Percentiles rank a stretch among this genome's conserved stretches.
Conservation (phyloP, 345 rosid species). For the Arabis alpina region DNA sequence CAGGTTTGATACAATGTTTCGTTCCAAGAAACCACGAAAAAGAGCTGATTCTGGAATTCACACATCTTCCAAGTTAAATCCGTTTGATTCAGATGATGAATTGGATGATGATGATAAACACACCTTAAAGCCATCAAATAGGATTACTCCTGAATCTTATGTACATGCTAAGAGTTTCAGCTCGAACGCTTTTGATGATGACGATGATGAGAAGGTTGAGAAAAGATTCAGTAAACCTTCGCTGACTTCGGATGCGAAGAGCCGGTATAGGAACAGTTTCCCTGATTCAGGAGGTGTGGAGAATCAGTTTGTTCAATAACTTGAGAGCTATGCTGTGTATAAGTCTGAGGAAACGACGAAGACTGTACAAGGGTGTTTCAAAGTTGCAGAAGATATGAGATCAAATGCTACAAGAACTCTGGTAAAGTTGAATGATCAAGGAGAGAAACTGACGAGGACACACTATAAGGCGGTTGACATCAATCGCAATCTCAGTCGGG, state of each 20-base stretch:
- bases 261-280: conserved; percentile 66
- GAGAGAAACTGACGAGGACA: conserved; percentile 75
- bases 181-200: conserved; percentile 56
- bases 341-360: conserved; percentile 89
- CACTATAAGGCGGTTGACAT: conserved; percentile 68
- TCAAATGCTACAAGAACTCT: conserved; percentile 75
- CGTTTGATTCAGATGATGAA: conserved; percentile 81
- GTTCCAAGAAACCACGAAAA: conserved; percentile 60
- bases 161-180: conserved; percentile 35
- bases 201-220: conserved; percentile 42
- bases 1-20: conserved; percentile 49
- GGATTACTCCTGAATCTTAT: conserved; percentile 57
- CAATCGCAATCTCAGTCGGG: conserved; percentile 90
- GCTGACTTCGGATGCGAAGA: conserved; percentile 42
- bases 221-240: conserved; percentile 45
- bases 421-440: conserved; percentile 82
- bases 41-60: conserved; percentile 44
- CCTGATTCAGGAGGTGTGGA: conserved; percentile 78
- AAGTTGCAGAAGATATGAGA: conserved; percentile 88
- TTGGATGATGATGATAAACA: conserved; percentile 46
- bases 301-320: conserved; percentile 79
- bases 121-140: conserved; percentile 56
- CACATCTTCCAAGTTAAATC: conserved; percentile 62
- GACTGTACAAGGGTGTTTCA: conserved; percentile 74
- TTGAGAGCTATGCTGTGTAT: conserved; percentile 75